Base-by-base conservation (phyloP, 305 asterid species). In the Coffea humblotiana region DNA sequence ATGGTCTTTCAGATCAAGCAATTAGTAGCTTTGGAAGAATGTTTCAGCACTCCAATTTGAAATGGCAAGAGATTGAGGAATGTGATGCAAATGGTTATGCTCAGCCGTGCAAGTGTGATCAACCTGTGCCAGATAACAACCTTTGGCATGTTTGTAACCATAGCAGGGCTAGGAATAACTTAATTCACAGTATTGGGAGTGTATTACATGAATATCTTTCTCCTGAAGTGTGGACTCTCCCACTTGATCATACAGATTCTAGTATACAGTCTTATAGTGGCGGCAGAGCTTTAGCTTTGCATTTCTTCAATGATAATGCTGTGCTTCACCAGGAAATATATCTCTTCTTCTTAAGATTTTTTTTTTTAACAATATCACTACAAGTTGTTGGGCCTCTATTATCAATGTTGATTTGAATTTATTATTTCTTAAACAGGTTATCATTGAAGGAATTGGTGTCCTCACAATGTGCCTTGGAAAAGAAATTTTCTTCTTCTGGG, bases 221-320 rank as follows among this genome's bases (percentile, higher is more conserved):
- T 52, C 88, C 94, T 82, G 99, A 96, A 92, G 51, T 96, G 76
- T 96, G 99, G 99, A 88, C 86, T 86, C 97, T 96, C 79, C 99
- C 98, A 49, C 86, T 94, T 77, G 93, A 85, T 78, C 81, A 84
- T 82, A 79, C 88, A 61, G 79, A 91, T 84, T 87, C 95, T 78
- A 74, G 83, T 37, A 83, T 61, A 75, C 97, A 87, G 85, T 79
- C 87, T 76, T 65, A 82, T 74, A 88, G 81, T 74, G 94, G 87
- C 72, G 92, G 83, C 48, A 90, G 90, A 78, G 88, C 87, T 75
- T 70, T 94, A 75, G 88, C 82, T 85, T 83, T 91, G 79, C 95
- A 94, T 81, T 88, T 91, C 76, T 87, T 90, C 83, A 88, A 83
- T 45, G 99, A 96, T 88, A 94, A 88, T 81, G 97, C 88, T 75